These are phyloP conservation scores for Talaromyces stipitatus DNA, from an alignment of 495 filamentous ascomycete genomes.

Conservation along the genomic window DNA sequence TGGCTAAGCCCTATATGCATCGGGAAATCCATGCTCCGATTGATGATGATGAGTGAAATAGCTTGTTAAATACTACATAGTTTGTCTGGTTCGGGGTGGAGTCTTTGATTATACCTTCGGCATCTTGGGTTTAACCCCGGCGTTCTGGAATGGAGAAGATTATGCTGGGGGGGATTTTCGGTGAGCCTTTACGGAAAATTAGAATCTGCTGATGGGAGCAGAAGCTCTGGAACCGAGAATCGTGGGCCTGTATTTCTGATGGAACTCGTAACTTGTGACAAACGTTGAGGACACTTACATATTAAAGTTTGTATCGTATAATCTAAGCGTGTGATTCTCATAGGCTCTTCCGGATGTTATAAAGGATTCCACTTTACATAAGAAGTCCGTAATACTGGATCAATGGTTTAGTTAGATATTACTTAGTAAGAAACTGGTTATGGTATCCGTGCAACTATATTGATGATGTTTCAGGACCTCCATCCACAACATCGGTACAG, in stretches of 20 bases:
- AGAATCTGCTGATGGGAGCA: neutral
- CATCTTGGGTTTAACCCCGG: slow-evolving; percentile 1
- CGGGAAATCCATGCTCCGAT: slow-evolving; percentile 6
- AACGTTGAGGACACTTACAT: neutral
- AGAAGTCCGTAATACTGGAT: neutral
- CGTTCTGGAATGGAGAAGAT: neutral
- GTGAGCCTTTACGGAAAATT: neutral
- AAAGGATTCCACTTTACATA: neutral
- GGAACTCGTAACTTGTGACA: neutral
- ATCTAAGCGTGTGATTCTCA: neutral
- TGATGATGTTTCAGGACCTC: neutral
- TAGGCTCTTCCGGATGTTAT: neutral
- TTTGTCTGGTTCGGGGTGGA: neutral
- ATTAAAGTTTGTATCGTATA: neutral
- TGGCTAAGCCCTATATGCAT: slow-evolving; percentile 22
- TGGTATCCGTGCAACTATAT: neutral
- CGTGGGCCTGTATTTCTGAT: neutral
- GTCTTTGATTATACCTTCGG: slow-evolving; percentile 3
- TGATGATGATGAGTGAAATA: slow-evolving; percentile 4
- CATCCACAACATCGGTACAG: neutral
- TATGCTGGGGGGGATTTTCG: neutral
- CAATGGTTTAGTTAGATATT: no score
- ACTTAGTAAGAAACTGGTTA: neutral
- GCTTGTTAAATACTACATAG: neutral
- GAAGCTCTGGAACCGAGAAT: neutral